Evolutionary conservation across 768 basidiomycete genomes (phyloP).

Genomic region (Chalciporus piperatus): DNA sequence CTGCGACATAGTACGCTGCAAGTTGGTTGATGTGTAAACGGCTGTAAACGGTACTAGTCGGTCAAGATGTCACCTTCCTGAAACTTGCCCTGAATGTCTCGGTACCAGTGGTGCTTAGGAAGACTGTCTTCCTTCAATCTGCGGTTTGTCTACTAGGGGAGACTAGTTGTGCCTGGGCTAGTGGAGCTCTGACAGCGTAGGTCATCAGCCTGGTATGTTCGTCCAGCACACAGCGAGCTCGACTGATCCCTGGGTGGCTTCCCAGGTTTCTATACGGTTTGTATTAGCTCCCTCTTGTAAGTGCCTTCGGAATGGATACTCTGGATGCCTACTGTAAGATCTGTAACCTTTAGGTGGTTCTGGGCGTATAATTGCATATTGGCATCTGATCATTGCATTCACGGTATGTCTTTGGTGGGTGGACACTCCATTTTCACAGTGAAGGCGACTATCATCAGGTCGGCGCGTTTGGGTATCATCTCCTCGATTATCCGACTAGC

Average conservation of each 20-base stretch:
- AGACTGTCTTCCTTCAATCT: too few relatives aligned
- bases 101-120: too few relatives aligned
- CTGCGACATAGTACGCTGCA: too few relatives aligned
- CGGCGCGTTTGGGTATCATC: slow-evolving; percentile 7
- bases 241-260: neutral
- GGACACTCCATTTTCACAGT: too few relatives aligned
- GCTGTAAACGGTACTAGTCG: too few relatives aligned
- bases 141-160: too few relatives aligned
- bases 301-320: neutral
- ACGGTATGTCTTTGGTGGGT: slow-evolving; percentile 2
- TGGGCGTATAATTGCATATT: slow-evolving; percentile 5
- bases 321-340: neutral
- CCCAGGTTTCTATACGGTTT: slow-evolving; percentile 6
- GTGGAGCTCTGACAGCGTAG: too few relatives aligned
- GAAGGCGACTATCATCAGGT: neutral
- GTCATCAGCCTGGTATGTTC: neutral
- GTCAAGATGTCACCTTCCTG: neutral
- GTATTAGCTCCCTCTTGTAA: neutral
- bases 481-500: slow-evolving; percentile 7
- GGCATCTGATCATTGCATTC: slow-evolving; percentile 1
- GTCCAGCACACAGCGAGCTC: neutral
- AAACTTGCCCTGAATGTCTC: neutral
- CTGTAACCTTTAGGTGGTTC: neutral
- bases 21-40: too few relatives aligned
- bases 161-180: too few relatives aligned